Base-by-base conservation (phyloP, 2,329 filamentous ascomycete species). In the Biscogniauxia sp. region DNA sequence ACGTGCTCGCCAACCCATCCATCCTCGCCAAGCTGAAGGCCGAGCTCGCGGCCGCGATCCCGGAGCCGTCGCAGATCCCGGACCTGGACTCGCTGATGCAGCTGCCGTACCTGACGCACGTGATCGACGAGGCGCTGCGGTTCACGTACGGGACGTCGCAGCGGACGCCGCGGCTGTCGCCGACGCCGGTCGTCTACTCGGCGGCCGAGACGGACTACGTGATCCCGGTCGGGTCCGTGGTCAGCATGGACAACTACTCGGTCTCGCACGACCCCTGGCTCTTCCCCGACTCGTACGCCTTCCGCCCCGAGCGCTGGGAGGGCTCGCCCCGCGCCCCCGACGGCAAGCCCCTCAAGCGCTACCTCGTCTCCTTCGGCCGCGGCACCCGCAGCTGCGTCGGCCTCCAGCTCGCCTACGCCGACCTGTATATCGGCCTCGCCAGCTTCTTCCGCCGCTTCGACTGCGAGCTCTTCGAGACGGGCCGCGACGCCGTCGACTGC, bases 91-190 rank as follows among this genome's bases (percentile, higher is more conserved):
- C 65, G 23, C 59, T 71, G 3, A 67, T 70, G 57, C 64, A 66
- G 26, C 63, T 72, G 3, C 63, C 66, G 2, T 72, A 67, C 49
- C 66, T 77, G 2, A 60, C 59, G 1, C 70, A 72, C 1, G 56
- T 68, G n/a, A 68, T 75, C 50, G 57, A 63, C 5, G 72, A 75
- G 60, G 61, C 65, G 1, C 53, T 77, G 1, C 71, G 75, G n/a
- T 55, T 78, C 5, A 72, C 73, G 2, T 73, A 70, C 20, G 74
- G 72, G 2, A 69, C 74, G 1, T 61, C 63, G 58, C 65, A 2
- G 66, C 60, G 58, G 61, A 71, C 59, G 64, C 69, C 17, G 62
- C 75, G 55, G 64, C 70, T 56, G 65, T 69, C 49, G 13, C 67
- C 66, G 20, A 65, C 59, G 7, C 51, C 58, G 15, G 23, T 73